Conservation (phyloP, 805 yeast species). For the Kodamaea jinghongensis region DNA sequence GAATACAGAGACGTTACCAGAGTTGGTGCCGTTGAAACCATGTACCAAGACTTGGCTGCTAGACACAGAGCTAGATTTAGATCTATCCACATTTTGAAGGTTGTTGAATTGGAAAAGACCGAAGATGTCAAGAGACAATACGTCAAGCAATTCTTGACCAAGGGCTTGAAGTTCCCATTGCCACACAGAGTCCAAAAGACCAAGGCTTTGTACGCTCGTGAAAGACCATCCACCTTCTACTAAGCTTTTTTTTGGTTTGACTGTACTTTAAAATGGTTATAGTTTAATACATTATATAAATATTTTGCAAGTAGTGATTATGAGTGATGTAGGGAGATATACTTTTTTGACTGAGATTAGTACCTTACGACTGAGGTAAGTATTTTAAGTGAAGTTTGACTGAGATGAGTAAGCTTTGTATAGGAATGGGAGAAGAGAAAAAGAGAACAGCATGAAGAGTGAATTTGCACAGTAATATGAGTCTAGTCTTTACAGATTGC, state of each 20-base stretch:
- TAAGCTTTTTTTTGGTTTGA: slow-evolving; percentile 39
- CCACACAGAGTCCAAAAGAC: slow-evolving; percentile 98
- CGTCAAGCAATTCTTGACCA: slow-evolving; percentile 93
- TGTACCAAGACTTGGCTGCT: slow-evolving; percentile 99
- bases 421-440: neutral
- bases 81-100: slow-evolving; percentile 98
- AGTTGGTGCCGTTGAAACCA: slow-evolving; percentile 96
- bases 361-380: too few species aligned
- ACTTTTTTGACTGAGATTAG: too few species aligned
- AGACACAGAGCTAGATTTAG: slow-evolving; percentile 99
- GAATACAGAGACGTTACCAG: slow-evolving; percentile 99
- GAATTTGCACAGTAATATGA: too few species aligned
- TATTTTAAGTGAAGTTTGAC: too few species aligned
- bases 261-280: slow-evolving; percentile 2
- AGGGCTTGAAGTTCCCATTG: slow-evolving; percentile 98
- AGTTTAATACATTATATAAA: slow-evolving; percentile 7
- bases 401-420: neutral
- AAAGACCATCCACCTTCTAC: slow-evolving; percentile 97
- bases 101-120: slow-evolving; percentile 96
- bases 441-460: neutral
- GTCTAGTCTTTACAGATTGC: too few species aligned
- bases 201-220: slow-evolving; percentile 81
- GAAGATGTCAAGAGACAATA: slow-evolving; percentile 99
- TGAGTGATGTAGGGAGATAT: neutral
- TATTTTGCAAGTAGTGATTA: slow-evolving; percentile 1